phyloP scores from a whole-genome alignment of 1,284 basidiomycete species.

The Malassezia sp. region DNA sequence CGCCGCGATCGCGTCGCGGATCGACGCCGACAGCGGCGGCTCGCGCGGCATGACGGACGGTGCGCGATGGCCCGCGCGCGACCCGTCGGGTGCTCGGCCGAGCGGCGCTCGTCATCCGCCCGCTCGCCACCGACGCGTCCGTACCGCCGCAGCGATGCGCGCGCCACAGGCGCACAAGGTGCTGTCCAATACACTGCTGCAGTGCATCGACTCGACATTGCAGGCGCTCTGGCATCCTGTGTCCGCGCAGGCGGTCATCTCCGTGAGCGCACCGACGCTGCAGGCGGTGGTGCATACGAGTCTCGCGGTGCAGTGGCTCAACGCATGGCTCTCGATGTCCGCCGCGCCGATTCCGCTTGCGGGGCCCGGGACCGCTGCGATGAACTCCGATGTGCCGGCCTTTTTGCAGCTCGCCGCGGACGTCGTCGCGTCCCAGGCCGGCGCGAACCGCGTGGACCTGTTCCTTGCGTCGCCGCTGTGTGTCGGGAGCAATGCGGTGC shows the following conservation, averaged over 20 bases:
- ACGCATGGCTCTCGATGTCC: conserved; percentile 2
- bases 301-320: conserved; percentile 10
- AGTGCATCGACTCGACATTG: conserved; percentile 13
- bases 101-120: too few species aligned
- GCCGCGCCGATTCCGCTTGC: not conserved
- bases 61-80: too few species aligned
- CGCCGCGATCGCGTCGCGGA: conserved; percentile 3
- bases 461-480: conserved; percentile 3
- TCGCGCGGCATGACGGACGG: too few species aligned
- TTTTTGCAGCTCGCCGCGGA: conserved; percentile 6
- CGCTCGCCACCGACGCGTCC: too few species aligned
- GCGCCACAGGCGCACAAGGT: conserved; percentile 12
- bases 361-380: too few species aligned
- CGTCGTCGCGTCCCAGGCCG: conserved; percentile 4
- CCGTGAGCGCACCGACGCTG: conserved; percentile 6
- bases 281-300: conserved; percentile 9
- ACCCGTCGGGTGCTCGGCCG: too few species aligned
- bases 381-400: too few species aligned
- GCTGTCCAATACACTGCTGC: conserved; percentile 13
- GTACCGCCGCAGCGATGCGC: too few species aligned
- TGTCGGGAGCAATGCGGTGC: not conserved
- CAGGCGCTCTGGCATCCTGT: conserved; percentile 1
- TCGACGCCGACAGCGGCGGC: conserved; percentile 5
- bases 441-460: conserved; percentile 10
- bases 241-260: conserved; percentile 1